phyloP scores from a whole-genome alignment of 495 filamentous ascomycete species.

The Platismatia glauca region DNA sequence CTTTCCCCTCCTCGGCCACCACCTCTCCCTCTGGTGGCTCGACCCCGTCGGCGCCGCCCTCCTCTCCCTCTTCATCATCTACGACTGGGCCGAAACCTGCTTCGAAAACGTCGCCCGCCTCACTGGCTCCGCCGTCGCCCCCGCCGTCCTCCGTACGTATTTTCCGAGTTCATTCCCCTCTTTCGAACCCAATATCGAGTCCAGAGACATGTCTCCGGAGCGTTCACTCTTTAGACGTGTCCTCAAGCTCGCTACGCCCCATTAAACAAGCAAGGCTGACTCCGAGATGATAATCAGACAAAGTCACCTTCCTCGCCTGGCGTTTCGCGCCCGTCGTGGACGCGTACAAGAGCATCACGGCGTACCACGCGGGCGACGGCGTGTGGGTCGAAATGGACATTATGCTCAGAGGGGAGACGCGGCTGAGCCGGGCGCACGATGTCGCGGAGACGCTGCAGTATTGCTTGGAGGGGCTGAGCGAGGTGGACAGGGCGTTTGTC shows the following conservation, averaged over 20 bases:
- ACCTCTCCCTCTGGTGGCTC: slow-evolving; percentile 68
- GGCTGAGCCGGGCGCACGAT: slow-evolving; percentile 76
- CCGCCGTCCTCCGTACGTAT: slow-evolving; percentile 72
- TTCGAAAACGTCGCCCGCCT: slow-evolving; percentile 72
- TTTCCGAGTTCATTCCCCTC: too few relatives aligned
- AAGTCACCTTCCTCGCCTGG: slow-evolving; percentile 84
- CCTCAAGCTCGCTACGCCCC: too few relatives aligned
- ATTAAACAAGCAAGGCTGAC: too few relatives aligned
- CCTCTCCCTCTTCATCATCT: slow-evolving; percentile 75
- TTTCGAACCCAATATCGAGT: too few relatives aligned
- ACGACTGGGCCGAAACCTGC: slow-evolving; percentile 71
- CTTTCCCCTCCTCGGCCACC: slow-evolving; percentile 49
- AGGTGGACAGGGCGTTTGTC: slow-evolving; percentile 25
- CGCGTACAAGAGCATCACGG: slow-evolving; percentile 77
- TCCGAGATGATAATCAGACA: too few relatives aligned
- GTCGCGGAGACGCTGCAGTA: slow-evolving; percentile 83
- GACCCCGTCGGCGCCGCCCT: slow-evolving; percentile 76
- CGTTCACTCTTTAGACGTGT: too few relatives aligned
- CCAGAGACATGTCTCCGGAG: too few relatives aligned
- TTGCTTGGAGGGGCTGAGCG: slow-evolving; percentile 21
- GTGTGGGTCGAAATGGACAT: slow-evolving; percentile 79
- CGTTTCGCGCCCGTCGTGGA: slow-evolving; percentile 81
- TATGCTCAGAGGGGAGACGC: slow-evolving; percentile 67
- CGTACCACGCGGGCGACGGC: slow-evolving; percentile 84
- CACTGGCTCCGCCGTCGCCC: slow-evolving; percentile 70